These are phyloP conservation scores for Pseudotsuga menziesii DNA, from an alignment of 75 land plant genomes.

Conservation along the genomic window DNA sequence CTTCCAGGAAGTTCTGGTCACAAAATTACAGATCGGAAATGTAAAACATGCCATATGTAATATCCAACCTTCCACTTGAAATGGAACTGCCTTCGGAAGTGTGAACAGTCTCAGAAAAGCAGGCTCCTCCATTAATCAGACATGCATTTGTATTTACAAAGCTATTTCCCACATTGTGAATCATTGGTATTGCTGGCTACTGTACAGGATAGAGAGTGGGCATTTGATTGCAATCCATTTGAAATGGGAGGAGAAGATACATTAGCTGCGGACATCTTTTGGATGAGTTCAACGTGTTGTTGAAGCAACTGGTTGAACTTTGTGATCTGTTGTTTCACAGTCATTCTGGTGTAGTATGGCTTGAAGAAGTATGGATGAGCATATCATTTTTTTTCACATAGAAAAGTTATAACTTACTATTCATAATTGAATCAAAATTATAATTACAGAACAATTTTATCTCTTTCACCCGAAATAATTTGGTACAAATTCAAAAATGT, in stretches of 20 bases:
- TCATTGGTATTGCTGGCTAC: slow-evolving; percentile 47
- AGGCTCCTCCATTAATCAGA: slow-evolving; percentile 7
- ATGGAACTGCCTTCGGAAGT: slow-evolving; percentile 7
- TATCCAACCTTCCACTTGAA: too few species aligned
- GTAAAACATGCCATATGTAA: too few species aligned
- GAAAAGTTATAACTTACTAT: too few species aligned
- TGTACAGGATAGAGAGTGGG: slow-evolving; percentile 88
- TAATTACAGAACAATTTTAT: too few species aligned
- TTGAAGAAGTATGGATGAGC: slow-evolving; percentile 89
- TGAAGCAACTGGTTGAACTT: slow-evolving; percentile 78
- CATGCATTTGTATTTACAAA: slow-evolving; percentile 3
- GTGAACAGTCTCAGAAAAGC: not conserved
- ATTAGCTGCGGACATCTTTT: slow-evolving; percentile 37
- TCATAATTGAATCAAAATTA: too few species aligned
- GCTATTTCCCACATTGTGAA: slow-evolving; percentile 3
- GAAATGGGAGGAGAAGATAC: slow-evolving; percentile 42
- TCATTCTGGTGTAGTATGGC: slow-evolving; percentile 79
- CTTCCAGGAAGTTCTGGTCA: too few species aligned
- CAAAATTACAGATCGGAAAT: too few species aligned
- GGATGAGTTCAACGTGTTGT: slow-evolving; percentile 72
- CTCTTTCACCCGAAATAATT: too few species aligned
- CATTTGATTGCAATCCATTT: slow-evolving; percentile 60
- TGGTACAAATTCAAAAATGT: too few species aligned
- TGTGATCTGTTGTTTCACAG: slow-evolving; percentile 77
- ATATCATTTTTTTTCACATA: too few species aligned